Evolutionary conservation across 441 rosid genomes (phyloP).

Genomic region (Flueggea neowawraea): DNA sequence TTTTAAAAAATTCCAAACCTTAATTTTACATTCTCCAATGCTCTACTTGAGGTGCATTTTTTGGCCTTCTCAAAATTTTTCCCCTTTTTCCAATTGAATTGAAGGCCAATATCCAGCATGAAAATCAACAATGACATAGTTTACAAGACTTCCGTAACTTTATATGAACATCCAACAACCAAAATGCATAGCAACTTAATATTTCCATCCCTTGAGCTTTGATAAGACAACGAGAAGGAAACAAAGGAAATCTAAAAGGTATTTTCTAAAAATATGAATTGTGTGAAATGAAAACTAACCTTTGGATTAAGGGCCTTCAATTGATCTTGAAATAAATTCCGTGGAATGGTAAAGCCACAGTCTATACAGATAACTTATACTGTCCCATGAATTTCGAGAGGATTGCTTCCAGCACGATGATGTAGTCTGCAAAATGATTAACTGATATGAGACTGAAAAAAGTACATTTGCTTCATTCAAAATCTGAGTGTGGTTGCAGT

Average conservation of each 20-base stretch:
- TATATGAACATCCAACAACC: too few species aligned
- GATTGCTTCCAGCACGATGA: constrained; percentile 88
- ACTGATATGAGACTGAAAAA: constrained; percentile 4
- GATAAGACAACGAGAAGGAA: background rate
- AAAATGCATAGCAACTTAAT: too few species aligned
- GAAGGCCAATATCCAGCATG: too few species aligned
- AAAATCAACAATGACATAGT: too few species aligned
- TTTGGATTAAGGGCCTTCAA: constrained; percentile 79
- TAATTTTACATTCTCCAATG: too few species aligned
- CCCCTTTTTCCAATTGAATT: too few species aligned
- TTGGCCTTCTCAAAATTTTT: too few species aligned
- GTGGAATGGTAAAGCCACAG: constrained; percentile 58
- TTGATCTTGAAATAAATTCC: constrained; percentile 69
- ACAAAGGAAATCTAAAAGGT: background rate
- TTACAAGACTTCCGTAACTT: too few species aligned
- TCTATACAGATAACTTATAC: constrained; percentile 75
- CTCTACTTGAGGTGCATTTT: too few species aligned
- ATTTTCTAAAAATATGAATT: background rate
- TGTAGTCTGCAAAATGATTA: constrained; percentile 51
- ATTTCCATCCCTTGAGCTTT: background rate
- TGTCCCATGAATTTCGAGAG: constrained; percentile 88
- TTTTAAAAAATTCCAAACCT: too few species aligned
- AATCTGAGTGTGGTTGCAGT: too few species aligned
- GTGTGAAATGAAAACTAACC: constrained; percentile 33
- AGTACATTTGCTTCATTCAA: too few species aligned